Evolutionary conservation across 2,329 filamentous ascomycete genomes (phyloP), one percentile per base, ranked within the genome.

Genomic region (Alternaria alternata): DNA sequence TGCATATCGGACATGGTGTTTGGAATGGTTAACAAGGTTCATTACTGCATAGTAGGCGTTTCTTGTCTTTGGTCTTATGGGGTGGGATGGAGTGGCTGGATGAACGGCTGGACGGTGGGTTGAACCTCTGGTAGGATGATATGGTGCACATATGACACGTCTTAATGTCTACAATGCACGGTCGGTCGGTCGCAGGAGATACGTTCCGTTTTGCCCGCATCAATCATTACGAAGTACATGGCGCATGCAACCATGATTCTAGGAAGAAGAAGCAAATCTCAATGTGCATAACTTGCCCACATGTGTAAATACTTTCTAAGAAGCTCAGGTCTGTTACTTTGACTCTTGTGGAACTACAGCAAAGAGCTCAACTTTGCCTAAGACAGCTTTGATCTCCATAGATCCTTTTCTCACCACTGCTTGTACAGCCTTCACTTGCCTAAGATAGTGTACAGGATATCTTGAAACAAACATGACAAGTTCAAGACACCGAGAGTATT

Each of bases 1-100:
- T 59, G 59, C 55, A 62, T 62, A 42, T 48, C n/a, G 51, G 42
- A 34, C 18, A 46, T 44, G 59, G 59, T 42, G 48, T 58, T 58
- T 22, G 14, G 24, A 34, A 9, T 55, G 3, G 12, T 41, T n/a
- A 32, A 24, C 12, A 24, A 8, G 30, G 18, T 47, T 16, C 38
- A 24, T 28, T 14, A 41, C n/a, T 51, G 38, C 26, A 44, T 52
- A 52, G 5, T 14, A 30, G 57, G 57, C 53, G 57, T 43, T 44
- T 51, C 26, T 48, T 34, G 32, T 30, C 43, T 30, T 36, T 52
- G 24, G 36, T 26, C 12, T 48, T 24, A 53, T 12, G 7, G n/a
- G 42, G 20, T 34, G 39, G 39, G 20, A 16, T 39, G 24, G 42
- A 28, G 51, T 47, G n/a, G 41, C 20, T 20, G 36, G 12, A 49